Percentiles rank a stretch among this genome's conserved stretches.
Conservation (phyloP, 2,329 filamentous ascomycete genomes). For the Dryadomyces quercivorus region DNA sequence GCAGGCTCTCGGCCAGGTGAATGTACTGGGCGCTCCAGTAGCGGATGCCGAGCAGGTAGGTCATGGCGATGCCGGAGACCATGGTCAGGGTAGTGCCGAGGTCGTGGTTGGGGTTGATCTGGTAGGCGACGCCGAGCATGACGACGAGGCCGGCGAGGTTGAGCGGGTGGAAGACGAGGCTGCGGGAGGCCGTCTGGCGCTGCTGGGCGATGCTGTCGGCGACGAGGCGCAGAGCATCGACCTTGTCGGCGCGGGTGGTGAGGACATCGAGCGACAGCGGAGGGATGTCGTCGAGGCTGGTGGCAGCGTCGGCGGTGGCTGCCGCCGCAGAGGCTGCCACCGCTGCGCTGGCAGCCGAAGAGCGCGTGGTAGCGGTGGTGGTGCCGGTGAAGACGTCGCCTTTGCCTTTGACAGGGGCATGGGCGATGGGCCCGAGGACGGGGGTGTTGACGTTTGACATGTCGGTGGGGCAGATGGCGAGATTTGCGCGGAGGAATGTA, state of each 20-base stretch:
- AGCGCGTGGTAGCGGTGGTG: neutral
- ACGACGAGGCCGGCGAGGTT: conserved; percentile 34
- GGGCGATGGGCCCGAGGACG: conserved; percentile 39
- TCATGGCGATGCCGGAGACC: conserved; percentile 48
- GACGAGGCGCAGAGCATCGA: conserved; percentile 58
- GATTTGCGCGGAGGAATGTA: conserved; percentile 68
- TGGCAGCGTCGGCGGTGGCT: conserved; percentile 18
- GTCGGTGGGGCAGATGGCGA: conserved; percentile 52
- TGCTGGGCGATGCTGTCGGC: conserved; percentile 77
- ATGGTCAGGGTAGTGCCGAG: conserved; percentile 44
- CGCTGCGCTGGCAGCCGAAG: neutral
- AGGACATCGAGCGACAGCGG: conserved; percentile 51
- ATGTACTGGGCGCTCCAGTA: conserved; percentile 51
- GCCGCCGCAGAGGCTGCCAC: conserved; percentile 18
- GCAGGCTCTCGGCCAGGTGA: conserved; percentile 45
- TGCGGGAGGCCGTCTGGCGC: conserved; percentile 51
- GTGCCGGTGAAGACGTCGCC: neutral
- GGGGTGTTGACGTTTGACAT: conserved; percentile 54
- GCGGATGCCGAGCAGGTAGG: conserved; percentile 48
- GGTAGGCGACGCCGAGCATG: conserved; percentile 31
- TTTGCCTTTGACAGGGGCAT: neutral
- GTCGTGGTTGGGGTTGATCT: conserved; percentile 32
- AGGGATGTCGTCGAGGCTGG: conserved; percentile 39
- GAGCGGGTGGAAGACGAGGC: conserved; percentile 52
- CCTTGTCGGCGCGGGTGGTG: conserved; percentile 43